Evolutionary conservation across 2,329 filamentous ascomycete species (phyloP).

Genomic region (Westerdykella ornata): DNA sequence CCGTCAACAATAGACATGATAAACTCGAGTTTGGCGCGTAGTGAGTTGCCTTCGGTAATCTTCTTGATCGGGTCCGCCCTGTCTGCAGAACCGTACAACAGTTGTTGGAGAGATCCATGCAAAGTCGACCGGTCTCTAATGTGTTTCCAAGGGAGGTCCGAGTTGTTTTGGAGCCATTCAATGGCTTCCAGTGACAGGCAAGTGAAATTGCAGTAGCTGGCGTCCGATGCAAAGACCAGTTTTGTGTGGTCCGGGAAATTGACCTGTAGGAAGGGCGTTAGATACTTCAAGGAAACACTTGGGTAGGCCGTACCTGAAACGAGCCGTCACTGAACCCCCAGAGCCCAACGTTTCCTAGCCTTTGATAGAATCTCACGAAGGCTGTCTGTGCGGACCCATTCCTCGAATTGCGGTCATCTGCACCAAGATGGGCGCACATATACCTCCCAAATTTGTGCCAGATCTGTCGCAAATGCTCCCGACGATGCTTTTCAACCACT

Average conservation of each 20-base stretch:
- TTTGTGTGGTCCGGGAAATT: constrained; percentile 89
- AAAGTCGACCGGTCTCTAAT: constrained; percentile 64
- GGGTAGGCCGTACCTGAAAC: constrained; percentile 53
- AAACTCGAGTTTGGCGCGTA: constrained; percentile 68
- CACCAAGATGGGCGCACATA: constrained; percentile 47
- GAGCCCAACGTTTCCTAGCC: constrained; percentile 72
- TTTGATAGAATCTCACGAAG: constrained; percentile 74
- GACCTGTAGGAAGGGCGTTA: constrained; percentile 47
- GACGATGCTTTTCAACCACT: constrained; percentile 54
- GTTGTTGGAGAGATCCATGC: constrained; percentile 64
- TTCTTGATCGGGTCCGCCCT: constrained; percentile 48
- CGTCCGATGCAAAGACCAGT: constrained; percentile 67
- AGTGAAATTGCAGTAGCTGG: constrained; percentile 71
- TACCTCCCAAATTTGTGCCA: constrained; percentile 67
- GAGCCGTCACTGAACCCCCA: constrained; percentile 78
- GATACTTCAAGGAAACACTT: not conserved
- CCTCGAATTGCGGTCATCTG: constrained; percentile 44
- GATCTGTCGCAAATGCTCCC: constrained; percentile 50
- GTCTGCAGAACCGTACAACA: constrained; percentile 55
- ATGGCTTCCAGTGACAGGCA: constrained; percentile 67
- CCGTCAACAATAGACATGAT: constrained; percentile 61
- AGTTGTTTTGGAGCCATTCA: constrained; percentile 55
- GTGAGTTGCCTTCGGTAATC: constrained; percentile 61
- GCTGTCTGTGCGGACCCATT: constrained; percentile 39
- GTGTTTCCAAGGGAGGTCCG: constrained; percentile 57